Percentiles rank a stretch among this genome's conserved stretches.
Evolutionary conservation across 768 basidiomycete species (phyloP).

Genomic region (Artomyces pyxidatus): DNA sequence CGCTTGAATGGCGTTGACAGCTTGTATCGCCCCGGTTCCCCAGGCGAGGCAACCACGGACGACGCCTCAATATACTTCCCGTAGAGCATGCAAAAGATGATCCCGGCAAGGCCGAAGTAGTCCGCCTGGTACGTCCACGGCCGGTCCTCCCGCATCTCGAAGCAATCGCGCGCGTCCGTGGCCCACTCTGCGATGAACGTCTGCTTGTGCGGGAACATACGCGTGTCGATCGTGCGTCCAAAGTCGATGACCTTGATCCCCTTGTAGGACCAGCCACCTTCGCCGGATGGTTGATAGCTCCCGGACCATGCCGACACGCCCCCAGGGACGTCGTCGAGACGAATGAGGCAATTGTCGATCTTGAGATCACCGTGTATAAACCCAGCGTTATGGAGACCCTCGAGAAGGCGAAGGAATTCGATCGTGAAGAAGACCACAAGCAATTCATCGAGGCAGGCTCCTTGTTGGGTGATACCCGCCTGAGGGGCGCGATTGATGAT

Average conservation of each 20-base stretch:
- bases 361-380: conserved; percentile 98
- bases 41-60: conserved; percentile 34
- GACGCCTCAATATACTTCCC: conserved; percentile 89
- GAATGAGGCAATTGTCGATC: conserved; percentile 97
- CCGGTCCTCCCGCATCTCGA: conserved; percentile 74
- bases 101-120: conserved; percentile 92
- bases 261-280: conserved; percentile 78
- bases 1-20: conserved; percentile 77
- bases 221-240: conserved; percentile 87
- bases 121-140: conserved; percentile 96
- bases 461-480: conserved; percentile 71
- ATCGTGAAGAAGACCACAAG: conserved; percentile 93
- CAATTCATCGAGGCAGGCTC: conserved; percentile 83
- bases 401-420: conserved; percentile 78
- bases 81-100: conserved; percentile 93
- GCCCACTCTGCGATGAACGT: conserved; percentile 83
- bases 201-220: conserved; percentile 73
- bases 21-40: conserved; percentile 39
- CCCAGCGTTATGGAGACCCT: conserved; percentile 70
- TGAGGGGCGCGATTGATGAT: conserved; percentile 78
- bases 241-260: conserved; percentile 95
- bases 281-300: conserved; percentile 71
- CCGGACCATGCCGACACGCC: conserved; percentile 62
- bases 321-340: conserved; percentile 76
- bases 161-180: conserved; percentile 85